Evolutionary conservation across 2,329 filamentous ascomycete genomes (phyloP).

Genomic region (Claviceps sp.): DNA sequence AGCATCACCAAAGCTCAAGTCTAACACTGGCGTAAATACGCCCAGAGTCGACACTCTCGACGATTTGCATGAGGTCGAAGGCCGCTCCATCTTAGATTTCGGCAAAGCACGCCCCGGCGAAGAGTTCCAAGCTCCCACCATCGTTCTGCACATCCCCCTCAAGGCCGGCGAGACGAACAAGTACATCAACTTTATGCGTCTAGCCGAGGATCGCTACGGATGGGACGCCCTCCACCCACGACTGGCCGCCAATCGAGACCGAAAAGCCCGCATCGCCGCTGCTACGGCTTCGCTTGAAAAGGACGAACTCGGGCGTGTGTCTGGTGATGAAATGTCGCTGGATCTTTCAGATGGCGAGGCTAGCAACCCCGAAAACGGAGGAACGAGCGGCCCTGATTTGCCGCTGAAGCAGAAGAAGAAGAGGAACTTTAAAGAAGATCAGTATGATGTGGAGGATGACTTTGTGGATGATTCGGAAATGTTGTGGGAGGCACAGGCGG

Average conservation of each 20-base stretch:
- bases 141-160: constrained; percentile 72
- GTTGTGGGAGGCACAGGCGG: constrained; percentile 89
- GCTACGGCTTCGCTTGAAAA: constrained; percentile 77
- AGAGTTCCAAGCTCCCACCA: constrained; percentile 54
- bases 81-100: constrained; percentile 48
- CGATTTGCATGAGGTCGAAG: constrained; percentile 29
- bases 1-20: constrained; percentile 33
- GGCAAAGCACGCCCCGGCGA: constrained; percentile 45
- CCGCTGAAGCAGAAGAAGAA: constrained; percentile 62
- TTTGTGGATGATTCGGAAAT: constrained; percentile 91
- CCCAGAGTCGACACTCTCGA: constrained; percentile 38
- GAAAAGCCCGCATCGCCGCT: constrained; percentile 76
- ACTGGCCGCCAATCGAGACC: constrained; percentile 75
- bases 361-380: constrained; percentile 77
- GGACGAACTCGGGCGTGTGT: constrained; percentile 53
- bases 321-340: constrained; percentile 72
- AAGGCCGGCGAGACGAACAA: constrained; percentile 66
- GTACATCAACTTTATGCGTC: constrained; percentile 86
- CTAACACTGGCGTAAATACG: constrained; percentile 26
- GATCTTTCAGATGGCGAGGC: constrained; percentile 63
- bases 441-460: constrained; percentile 71
- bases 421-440: constrained; percentile 66
- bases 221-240: constrained; percentile 89
- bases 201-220: constrained; percentile 88
- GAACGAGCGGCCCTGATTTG: constrained; percentile 45